These are phyloP conservation scores for Botrytis byssoidea DNA, from an alignment of 2,329 filamentous ascomycete genomes.

Conservation along the genomic window DNA sequence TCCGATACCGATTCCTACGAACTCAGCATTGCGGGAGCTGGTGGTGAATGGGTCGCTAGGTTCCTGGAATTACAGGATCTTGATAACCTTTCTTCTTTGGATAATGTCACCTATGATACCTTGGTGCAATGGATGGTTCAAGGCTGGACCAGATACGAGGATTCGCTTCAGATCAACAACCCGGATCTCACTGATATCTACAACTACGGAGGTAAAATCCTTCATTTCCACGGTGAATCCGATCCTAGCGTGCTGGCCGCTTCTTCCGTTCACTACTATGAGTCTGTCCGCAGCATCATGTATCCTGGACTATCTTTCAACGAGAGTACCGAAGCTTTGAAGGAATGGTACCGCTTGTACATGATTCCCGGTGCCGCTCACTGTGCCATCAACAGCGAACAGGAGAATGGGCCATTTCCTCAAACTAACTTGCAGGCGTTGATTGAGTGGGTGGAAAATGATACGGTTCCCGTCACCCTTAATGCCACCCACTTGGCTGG, in stretches of 20 bases:
- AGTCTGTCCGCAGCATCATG: slow-evolving; percentile 52
- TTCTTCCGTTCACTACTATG: slow-evolving; percentile 55
- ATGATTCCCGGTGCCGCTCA: slow-evolving; percentile 53
- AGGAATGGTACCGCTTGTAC: slow-evolving; percentile 56
- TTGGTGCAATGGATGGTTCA: slow-evolving; percentile 53
- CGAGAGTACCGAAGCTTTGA: slow-evolving; percentile 43
- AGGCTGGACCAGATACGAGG: slow-evolving; percentile 49
- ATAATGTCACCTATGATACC: slow-evolving; percentile 54
- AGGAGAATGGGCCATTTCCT: slow-evolving; percentile 38
- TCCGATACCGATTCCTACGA: slow-evolving; percentile 33
- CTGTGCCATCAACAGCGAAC: slow-evolving; percentile 47
- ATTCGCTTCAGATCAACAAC: slow-evolving; percentile 52
- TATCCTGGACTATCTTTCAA: slow-evolving; percentile 44
- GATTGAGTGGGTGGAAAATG: slow-evolving; percentile 69
- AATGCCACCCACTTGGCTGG: slow-evolving; percentile 42
- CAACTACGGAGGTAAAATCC: slow-evolving; percentile 51
- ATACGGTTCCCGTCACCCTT: slow-evolving; percentile 39
- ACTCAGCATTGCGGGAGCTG: slow-evolving; percentile 39
- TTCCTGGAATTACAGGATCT: slow-evolving; percentile 28
- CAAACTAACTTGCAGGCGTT: slow-evolving; percentile 67
- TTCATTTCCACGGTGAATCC: slow-evolving; percentile 59
- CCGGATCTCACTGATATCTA: slow-evolving; percentile 53
- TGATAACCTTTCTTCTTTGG: slow-evolving; percentile 45
- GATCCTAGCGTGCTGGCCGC: slow-evolving; percentile 53
- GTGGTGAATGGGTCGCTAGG: slow-evolving; percentile 15